Evolutionary conservation across 257 asterid genomes (phyloP), one percentile per base, ranked within the genome.

Genomic region (Solanum verrucosum): DNA sequence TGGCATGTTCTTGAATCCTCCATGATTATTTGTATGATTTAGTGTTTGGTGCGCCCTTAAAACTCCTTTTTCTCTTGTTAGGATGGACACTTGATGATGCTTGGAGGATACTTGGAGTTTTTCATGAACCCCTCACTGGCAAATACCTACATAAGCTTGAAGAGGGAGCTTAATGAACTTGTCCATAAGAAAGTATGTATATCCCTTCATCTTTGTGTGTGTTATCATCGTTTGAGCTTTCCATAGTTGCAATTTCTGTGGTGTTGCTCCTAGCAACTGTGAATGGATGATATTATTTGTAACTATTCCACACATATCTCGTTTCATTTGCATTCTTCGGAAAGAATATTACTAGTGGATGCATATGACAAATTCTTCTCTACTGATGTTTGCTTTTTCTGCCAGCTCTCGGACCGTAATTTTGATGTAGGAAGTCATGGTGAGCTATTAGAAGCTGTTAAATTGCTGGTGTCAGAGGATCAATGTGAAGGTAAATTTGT

Each of bases 21-120:
- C 60, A 42, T 46, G 34, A n/a, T 49, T 34, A 25, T 74, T 44
- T 29, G 86, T 82, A 56, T 75, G 37, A 38, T 88, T 90, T 31
- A 77, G 8, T 87, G 87, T 90, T 71, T 71, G 37, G 44, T 84
- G 34, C 27, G 38, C 71, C 15, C 79, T 72, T 89, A 89, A 78
- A 67, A 84, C 88, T 77, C 84, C 35, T 63, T 34, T 86, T 83
- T 86, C 89, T 40, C 87, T 79, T 84, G 88, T 25, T 90, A 96
- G 99, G 97, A 96, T 82, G 99, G 98, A 84, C 95, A 96, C 92
- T 86, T 96, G 93, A 95, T 94, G 94, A 96, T 96, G 99, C 91
- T 96, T 87, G 95, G 94, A 88, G 99, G 98, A 75, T 96, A 95
- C 92, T 89, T 96, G 91, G 99, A 96, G 89, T 96, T 95, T 85